These are phyloP conservation scores for Rosa hybrid DNA, from an alignment of 331 rosid genomes.

Conservation along the genomic window DNA sequence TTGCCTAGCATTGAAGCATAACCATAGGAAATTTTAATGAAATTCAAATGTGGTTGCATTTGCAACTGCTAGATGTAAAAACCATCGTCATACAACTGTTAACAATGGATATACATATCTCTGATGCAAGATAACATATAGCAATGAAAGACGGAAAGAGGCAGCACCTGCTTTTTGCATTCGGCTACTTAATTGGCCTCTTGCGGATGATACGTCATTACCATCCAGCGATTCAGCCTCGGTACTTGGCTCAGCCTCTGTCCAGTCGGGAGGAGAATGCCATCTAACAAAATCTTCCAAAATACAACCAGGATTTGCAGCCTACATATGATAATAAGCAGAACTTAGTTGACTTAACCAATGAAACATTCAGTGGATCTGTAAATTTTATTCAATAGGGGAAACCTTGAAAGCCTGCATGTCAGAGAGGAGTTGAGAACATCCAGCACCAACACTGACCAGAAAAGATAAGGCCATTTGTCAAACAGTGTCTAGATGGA, in stretches of 20 bases:
- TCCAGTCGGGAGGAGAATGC: constrained; percentile 99
- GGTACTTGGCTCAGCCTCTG: constrained; percentile 55
- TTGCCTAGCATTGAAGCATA: constrained; percentile 54
- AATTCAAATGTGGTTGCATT: not conserved
- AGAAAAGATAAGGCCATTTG: constrained; percentile 42
- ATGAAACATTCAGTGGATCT: constrained; percentile 24
- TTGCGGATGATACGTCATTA: constrained; percentile 45
- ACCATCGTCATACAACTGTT: constrained; percentile 6
- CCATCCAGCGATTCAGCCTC: constrained; percentile 48
- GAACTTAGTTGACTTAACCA: constrained; percentile 28
- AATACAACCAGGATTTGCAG: constrained; percentile 99
- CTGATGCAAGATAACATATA: constrained; percentile 24
- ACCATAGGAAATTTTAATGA: not conserved
- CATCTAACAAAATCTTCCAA: constrained; percentile 98
- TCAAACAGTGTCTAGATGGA: constrained; percentile 33
- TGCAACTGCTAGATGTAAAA: not conserved
- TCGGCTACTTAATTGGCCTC: constrained; percentile 86
- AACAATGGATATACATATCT: constrained; percentile 2
- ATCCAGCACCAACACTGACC: constrained; percentile 98
- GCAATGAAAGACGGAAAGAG: constrained; percentile 23
- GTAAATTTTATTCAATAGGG: constrained; percentile 29
- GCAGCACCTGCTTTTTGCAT: constrained; percentile 93
- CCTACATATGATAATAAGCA: constrained; percentile 50
- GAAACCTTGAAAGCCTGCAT: constrained; percentile 99
- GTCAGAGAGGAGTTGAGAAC: constrained; percentile 99